A percentile compares a stretch with the other conserved stretches of the same genome.
Conservation (phyloP, 129 eudicot genomes). For the Lactuca saligna region DNA sequence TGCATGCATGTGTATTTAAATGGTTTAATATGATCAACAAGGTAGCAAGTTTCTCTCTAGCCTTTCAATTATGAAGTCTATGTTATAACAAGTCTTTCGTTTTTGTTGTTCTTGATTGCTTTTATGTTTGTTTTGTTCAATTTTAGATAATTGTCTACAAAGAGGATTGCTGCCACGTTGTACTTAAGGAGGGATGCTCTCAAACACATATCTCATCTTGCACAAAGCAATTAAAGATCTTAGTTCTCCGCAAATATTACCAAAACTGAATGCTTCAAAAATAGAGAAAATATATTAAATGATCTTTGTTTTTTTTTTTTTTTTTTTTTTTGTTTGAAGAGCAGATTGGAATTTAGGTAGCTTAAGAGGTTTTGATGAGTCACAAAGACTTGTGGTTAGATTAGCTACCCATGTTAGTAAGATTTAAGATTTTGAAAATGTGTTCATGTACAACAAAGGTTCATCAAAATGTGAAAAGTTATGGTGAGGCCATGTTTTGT, state of each 20-base stretch:
- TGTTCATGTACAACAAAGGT: slow-evolving; percentile 14
- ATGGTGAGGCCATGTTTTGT: slow-evolving; percentile 1
- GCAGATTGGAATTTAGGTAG: slow-evolving; percentile 22
- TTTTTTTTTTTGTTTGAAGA: background rate
- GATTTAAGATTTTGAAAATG: slow-evolving; percentile 18
- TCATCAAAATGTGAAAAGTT: slow-evolving; percentile 21
- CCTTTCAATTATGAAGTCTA: no score
- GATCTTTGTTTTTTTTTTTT: background rate
- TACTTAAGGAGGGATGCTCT: slow-evolving; percentile 18
- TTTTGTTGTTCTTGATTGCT: slow-evolving; percentile 6
- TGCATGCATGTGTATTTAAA: no score
- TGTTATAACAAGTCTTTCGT: no score
- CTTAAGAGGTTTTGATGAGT: slow-evolving; percentile 26
- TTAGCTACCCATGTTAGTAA: slow-evolving; percentile 1
- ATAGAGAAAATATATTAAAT: slow-evolving; percentile 12
- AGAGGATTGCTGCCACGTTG: slow-evolving; percentile 18
- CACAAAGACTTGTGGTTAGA: slow-evolving; percentile 16
- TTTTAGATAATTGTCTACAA: slow-evolving; percentile 17
- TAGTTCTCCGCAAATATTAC: slow-evolving; percentile 3
- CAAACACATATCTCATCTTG: slow-evolving; percentile 20
- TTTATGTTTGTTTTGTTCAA: slow-evolving; percentile 13
- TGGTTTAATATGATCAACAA: background rate
- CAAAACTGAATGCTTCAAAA: slow-evolving; percentile 14
- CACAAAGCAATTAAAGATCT: slow-evolving; percentile 12
- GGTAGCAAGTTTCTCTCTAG: background rate